Evolutionary conservation across 768 basidiomycete genomes (phyloP), one percentile per base, ranked within the genome.

Genomic region (Tricholomella constricta): DNA sequence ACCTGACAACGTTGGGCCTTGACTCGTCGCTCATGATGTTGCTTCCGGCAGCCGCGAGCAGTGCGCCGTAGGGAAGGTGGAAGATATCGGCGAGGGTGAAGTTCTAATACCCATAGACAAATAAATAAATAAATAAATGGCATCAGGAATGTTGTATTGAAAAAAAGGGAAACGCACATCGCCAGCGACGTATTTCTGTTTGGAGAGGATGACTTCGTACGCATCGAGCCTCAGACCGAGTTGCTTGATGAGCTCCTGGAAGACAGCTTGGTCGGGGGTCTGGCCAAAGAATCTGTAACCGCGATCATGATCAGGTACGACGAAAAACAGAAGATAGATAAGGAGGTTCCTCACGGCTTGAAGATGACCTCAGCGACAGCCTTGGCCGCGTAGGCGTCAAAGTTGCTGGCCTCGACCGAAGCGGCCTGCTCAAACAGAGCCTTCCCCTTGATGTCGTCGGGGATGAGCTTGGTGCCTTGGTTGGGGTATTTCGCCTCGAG

Each of bases 101-200:
- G 14, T 50, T 44, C 62, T 58, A 40, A 10, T 17, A 26, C 15
- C 4, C 17, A 29, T 29, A 6, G 22, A 35, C 5, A 20, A 17
- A 38, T 14, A 45, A 32, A 36, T 32, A 2, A 9, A 19, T 44
- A 20, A 22, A 7, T 12, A 8, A 44, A 14, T 6, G 3, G 34
- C 8, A 32, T 19, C 8, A 44, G 6, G 12, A 25, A 25, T 14
- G 6, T 10, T 26, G 25, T 25, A 29, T 9, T 6, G 29, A 29
- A 11, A 29, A 6, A 29, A 11, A 22, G 26, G 14, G 29, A 2
- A 19, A 64, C 75, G 47, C 54, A 80, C 83, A 56, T 82, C 69
- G n/a, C 85, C 85, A 23, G 79, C 79, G 6, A 84, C 65, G 57
- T 83, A 86, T 27, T 71, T 65, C 29, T 79, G 76, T 63, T 80